Conservation (phyloP, 2,329 filamentous ascomycete species). For the Neofusicoccum kwambonambiense region DNA sequence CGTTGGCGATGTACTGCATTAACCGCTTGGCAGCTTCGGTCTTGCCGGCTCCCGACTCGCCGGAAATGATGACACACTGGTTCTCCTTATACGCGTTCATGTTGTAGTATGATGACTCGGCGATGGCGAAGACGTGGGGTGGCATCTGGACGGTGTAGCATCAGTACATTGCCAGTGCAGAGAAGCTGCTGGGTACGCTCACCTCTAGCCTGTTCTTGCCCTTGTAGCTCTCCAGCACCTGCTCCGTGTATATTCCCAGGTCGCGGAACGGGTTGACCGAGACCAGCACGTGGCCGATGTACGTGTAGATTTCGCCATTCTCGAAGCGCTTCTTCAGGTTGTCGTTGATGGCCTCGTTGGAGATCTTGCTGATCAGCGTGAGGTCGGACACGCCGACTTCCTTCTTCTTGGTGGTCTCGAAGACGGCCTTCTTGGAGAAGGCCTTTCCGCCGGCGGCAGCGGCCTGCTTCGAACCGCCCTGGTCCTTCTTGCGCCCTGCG, state of each 20-base stretch:
- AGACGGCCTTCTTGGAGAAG: slow-evolving; percentile 92
- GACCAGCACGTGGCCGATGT: slow-evolving; percentile 98
- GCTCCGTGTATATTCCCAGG: slow-evolving; percentile 95
- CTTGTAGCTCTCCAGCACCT: slow-evolving; percentile 88
- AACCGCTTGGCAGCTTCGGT: slow-evolving; percentile 97
- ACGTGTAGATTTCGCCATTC: slow-evolving; percentile 97
- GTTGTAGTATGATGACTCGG: slow-evolving; percentile 96
- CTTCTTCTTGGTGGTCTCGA: slow-evolving; percentile 97
- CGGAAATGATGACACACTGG: slow-evolving; percentile 98
- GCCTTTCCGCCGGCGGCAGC: slow-evolving; percentile 51
- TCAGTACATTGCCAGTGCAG: neutral
- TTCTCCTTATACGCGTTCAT: slow-evolving; percentile 99
- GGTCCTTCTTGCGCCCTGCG: slow-evolving; percentile 58
- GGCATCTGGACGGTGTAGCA: slow-evolving; percentile 55
- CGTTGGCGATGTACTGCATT: slow-evolving; percentile 99
- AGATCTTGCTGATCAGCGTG: slow-evolving; percentile 96
- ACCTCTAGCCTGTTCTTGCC: slow-evolving; percentile 92
- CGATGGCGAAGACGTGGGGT: slow-evolving; percentile 95
- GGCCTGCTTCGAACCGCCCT: slow-evolving; percentile 39
- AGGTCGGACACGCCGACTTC: slow-evolving; percentile 98
- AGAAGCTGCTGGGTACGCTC: slow-evolving; percentile 6
- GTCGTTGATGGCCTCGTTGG: slow-evolving; percentile 98
- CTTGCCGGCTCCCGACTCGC: slow-evolving; percentile 96
- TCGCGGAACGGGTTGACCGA: slow-evolving; percentile 98
- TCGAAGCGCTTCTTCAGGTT: slow-evolving; percentile 98